Percentiles rank a stretch among this genome's conserved stretches.
Conservation (phyloP, 1,284 basidiomycete genomes). For the Cutaneotrichosporon sp. region DNA sequence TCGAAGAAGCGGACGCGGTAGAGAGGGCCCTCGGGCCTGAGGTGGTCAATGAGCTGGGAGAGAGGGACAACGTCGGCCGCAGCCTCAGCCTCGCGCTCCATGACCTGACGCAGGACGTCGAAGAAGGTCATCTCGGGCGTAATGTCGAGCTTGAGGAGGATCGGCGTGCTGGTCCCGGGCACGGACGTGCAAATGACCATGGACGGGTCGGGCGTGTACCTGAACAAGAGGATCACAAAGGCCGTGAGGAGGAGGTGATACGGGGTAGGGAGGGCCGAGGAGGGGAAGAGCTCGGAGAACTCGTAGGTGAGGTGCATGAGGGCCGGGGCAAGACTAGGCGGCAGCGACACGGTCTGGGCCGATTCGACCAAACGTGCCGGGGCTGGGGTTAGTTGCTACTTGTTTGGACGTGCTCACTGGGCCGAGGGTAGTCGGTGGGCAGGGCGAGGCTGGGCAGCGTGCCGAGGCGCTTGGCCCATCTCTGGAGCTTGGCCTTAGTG, state of each 20-base stretch:
- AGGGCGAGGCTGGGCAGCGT: slow-evolving; percentile 82
- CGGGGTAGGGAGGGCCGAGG: slow-evolving; percentile 65
- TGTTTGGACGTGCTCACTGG: slow-evolving; percentile 49
- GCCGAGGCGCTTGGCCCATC: slow-evolving; percentile 55
- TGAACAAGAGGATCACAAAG: slow-evolving; percentile 85
- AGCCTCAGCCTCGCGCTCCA: slow-evolving; percentile 75
- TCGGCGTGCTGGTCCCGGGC: slow-evolving; percentile 70
- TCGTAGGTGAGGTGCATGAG: slow-evolving; percentile 64
- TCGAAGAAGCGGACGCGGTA: slow-evolving; percentile 98
- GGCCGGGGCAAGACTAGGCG: slow-evolving; percentile 51
- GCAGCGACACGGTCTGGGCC: slow-evolving; percentile 64
- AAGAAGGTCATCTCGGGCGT: slow-evolving; percentile 89
- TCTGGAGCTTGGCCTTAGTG: slow-evolving; percentile 36
- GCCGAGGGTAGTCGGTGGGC: slow-evolving; percentile 94
- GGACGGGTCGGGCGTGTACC: slow-evolving; percentile 95
- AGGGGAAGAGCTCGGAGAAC: slow-evolving; percentile 58
- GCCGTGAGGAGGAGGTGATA: slow-evolving; percentile 90
- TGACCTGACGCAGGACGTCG: slow-evolving; percentile 67
- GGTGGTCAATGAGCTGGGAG: slow-evolving; percentile 70
- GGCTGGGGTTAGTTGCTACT: slow-evolving; percentile 48
- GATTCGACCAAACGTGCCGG: slow-evolving; percentile 75
- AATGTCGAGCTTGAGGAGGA: slow-evolving; percentile 80
- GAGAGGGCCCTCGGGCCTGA: slow-evolving; percentile 65
- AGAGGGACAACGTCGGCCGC: slow-evolving; percentile 80
- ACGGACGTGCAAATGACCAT: slow-evolving; percentile 87